Evolutionary conservation across 306 rosid genomes (phyloP), one percentile per base, ranked within the genome.

Genomic region (Malus fusca): DNA sequence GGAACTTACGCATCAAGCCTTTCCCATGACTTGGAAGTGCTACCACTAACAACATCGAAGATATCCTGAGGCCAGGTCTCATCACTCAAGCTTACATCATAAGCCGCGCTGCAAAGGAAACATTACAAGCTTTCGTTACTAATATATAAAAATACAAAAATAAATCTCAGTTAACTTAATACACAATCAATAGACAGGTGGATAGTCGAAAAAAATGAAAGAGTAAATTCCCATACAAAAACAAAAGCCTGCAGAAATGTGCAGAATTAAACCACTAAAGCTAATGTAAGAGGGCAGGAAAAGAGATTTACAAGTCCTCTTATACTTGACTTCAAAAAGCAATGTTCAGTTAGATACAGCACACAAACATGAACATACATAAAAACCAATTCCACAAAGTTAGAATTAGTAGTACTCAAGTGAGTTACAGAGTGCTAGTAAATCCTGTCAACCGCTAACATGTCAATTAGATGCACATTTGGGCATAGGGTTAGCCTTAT

Each of bases 1-100:
- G 43, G 52, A 62, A 90, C 97, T 89, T 86, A 95, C 99, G 88
- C 97, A 76, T 95, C 97, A 78, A 95, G 96, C 82, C 88, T 95
- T 80, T 95, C 99, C 99, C 99, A 95, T 63, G 97, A 87, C 79
- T 82, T 92, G 64, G 97, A 81, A 72, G 83, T 79, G 82, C 86
- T 93, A 25, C 99, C 97, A 12, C 84, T 88, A 85, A 90, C 76
- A 68, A 85, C 12, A 31, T 82, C 83, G 82, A 95, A 95, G 60
- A 75, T 18, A 33, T 89, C 96, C 70, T 33, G 84, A 58, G 96
- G 88, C 99, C 99, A 95, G 84, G 77, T 90, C 79, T 87, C 96
- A 55, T 92, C 99, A 6, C 79, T 48, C 81, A 92, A 88, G 82
- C 91, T 92, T 44, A 92, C 91, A 75, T 95, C 99, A 73, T 95